Evolutionary conservation across 306 rosid genomes (phyloP).

Genomic region (Parietaria judaica): DNA sequence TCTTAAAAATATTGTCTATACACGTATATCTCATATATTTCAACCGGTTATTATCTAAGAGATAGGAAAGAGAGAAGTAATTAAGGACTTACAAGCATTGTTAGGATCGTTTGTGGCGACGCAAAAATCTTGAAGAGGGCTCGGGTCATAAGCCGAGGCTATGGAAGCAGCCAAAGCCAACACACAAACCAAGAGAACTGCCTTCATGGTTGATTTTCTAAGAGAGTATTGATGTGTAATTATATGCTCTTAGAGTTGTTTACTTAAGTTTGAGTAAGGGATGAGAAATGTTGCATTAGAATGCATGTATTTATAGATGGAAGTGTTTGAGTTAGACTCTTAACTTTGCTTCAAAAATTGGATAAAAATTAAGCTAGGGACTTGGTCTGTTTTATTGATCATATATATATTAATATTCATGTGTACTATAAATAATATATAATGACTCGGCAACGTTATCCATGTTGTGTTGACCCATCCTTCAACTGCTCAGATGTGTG

Average conservation of each 20-base stretch:
- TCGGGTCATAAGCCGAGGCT: slow-evolving; percentile 7
- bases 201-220: neutral
- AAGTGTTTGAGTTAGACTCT: neutral
- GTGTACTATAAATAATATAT: too few species aligned
- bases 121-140: slow-evolving; percentile 8
- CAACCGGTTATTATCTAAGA: too few species aligned
- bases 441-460: too few species aligned
- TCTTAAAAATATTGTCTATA: too few species aligned
- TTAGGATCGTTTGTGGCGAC: neutral
- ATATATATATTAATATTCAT: too few species aligned
- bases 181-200: neutral
- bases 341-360: too few species aligned
- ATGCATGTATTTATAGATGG: slow-evolving; percentile 9
- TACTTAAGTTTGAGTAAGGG: neutral
- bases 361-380: too few species aligned
- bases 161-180: slow-evolving; percentile 7
- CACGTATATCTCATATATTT: too few species aligned
- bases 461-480: too few species aligned
- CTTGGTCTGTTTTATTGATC: too few species aligned
- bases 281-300: slow-evolving; percentile 13
- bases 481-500: too few species aligned
- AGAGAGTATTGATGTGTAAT: too few species aligned
- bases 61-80: neutral
- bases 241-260: neutral
- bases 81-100: neutral